Conservation (phyloP, 305 asterid species). For the Fraxinus baroniana region DNA sequence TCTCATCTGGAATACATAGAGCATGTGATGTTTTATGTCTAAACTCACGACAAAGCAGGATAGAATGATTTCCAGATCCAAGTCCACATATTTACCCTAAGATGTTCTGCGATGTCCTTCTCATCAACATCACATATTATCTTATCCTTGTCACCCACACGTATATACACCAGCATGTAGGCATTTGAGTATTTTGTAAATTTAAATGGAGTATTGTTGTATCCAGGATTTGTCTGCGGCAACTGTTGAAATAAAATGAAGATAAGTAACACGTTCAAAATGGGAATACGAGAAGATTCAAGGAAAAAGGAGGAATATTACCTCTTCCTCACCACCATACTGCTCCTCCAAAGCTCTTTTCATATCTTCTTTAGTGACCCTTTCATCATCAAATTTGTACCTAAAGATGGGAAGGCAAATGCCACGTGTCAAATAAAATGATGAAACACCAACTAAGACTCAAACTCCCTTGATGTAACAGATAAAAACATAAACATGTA, state of each 20-base stretch:
- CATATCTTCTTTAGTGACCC: constrained; percentile 89
- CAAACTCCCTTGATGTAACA: constrained; percentile 19
- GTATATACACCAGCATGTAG: constrained; percentile 72
- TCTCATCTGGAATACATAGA: constrained; percentile 52
- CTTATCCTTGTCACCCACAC: constrained; percentile 93
- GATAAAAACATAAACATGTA: background rate
- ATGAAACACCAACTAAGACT: background rate
- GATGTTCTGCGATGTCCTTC: constrained; percentile 94
- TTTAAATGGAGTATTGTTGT: constrained; percentile 86
- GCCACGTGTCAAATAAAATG: constrained; percentile 7
- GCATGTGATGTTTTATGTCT: constrained; percentile 18
- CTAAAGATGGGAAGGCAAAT: constrained; percentile 34
- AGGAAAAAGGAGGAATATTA: constrained; percentile 25
- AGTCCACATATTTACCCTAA: constrained; percentile 51
- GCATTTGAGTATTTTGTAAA: constrained; percentile 97
- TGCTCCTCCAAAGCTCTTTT: constrained; percentile 95
- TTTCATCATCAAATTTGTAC: constrained; percentile 96
- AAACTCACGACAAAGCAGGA: background rate
- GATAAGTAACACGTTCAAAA: constrained; percentile 24
- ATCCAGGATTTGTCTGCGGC: constrained; percentile 97
- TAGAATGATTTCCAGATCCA: constrained; percentile 10
- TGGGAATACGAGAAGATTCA: background rate
- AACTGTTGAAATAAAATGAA: constrained; percentile 49
- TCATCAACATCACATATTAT: constrained; percentile 92
- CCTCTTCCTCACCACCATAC: constrained; percentile 99